Percentiles rank a stretch among this genome's conserved stretches.
Conservation (phyloP, 345 rosid genomes). For the Chamaenerion angustifolium region DNA sequence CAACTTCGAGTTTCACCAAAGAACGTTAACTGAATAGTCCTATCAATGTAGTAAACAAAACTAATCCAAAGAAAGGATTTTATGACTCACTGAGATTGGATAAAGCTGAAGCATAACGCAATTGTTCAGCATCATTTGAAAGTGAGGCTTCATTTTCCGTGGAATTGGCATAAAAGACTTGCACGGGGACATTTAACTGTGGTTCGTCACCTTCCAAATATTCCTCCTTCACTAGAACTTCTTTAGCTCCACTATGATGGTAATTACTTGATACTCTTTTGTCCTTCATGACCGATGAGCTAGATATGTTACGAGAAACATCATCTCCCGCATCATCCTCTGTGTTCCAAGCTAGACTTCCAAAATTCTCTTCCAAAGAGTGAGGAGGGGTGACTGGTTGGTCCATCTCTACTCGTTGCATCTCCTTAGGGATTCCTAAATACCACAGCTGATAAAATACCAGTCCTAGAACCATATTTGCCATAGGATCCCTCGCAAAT, state of each 20-base stretch:
- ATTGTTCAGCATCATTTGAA: constrained; percentile 19
- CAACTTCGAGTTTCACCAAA: too few species aligned
- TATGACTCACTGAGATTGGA: constrained; percentile 42
- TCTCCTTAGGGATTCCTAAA: constrained; percentile 23
- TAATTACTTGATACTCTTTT: constrained; percentile 14
- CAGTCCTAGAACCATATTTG: constrained; percentile 44
- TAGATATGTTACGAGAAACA: constrained; percentile 18
- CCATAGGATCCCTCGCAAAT: constrained; percentile 31
- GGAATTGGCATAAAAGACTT: constrained; percentile 25
- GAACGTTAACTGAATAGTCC: not conserved
- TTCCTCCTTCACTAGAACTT: constrained; percentile 16
- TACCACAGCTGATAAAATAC: constrained; percentile 52
- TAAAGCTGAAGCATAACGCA: constrained; percentile 22
- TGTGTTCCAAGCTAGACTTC: constrained; percentile 13
- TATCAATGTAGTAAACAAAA: not conserved
- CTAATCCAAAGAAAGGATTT: constrained; percentile 1
- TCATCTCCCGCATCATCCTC: constrained; percentile 13
- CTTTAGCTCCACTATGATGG: constrained; percentile 9
- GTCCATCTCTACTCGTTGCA: constrained; percentile 25
- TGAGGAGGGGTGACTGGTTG: constrained; percentile 7
- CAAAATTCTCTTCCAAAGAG: constrained; percentile 20
- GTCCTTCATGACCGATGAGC: constrained; percentile 52
- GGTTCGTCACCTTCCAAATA: constrained; percentile 13
- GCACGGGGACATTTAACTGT: constrained; percentile 11
- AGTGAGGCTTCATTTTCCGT: constrained; percentile 31